A percentile compares a stretch with the other conserved stretches of the same genome.
Conservation (phyloP, 768 basidiomycete species). For the Tulasnella sp. region DNA sequence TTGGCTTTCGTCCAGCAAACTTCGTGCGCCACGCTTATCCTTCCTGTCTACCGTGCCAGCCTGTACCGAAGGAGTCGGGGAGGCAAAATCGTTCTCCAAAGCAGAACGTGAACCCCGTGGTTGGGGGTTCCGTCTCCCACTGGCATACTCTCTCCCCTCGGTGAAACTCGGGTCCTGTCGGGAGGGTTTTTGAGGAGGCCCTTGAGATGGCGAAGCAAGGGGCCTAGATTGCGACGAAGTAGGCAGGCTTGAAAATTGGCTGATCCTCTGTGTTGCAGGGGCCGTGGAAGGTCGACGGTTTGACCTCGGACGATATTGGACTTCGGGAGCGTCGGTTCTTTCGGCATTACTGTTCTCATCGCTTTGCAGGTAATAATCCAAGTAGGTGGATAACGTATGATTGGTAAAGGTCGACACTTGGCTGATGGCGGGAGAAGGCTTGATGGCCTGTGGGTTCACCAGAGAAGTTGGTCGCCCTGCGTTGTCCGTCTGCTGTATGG, state of each 20-base stretch:
- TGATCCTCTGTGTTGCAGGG: background rate
- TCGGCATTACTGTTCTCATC: background rate
- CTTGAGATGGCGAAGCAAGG: background rate
- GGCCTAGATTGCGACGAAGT: background rate
- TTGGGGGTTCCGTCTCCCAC: no score
- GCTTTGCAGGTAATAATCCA: background rate
- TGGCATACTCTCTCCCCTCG: no score
- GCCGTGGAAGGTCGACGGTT: background rate
- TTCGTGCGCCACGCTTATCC: background rate
- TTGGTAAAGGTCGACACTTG: background rate
- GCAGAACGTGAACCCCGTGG: no score
- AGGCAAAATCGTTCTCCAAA: background rate
- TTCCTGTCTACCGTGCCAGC: background rate
- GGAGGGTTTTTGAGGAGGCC: background rate
- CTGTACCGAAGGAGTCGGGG: background rate
- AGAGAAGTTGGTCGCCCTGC: background rate
- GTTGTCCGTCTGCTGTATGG: background rate
- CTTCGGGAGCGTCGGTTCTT: background rate
- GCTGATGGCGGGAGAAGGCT: slow-evolving; percentile 6
- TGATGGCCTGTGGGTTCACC: background rate
- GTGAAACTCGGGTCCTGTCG: background rate
- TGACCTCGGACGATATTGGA: background rate
- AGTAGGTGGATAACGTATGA: background rate
- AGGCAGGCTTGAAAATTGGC: background rate
- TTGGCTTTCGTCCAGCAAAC: background rate